A percentile compares a stretch with the other conserved stretches of the same genome.
These are phyloP conservation scores for Butyriboletus loyo DNA, from an alignment of 768 basidiomycete species.

Conservation along the genomic window DNA sequence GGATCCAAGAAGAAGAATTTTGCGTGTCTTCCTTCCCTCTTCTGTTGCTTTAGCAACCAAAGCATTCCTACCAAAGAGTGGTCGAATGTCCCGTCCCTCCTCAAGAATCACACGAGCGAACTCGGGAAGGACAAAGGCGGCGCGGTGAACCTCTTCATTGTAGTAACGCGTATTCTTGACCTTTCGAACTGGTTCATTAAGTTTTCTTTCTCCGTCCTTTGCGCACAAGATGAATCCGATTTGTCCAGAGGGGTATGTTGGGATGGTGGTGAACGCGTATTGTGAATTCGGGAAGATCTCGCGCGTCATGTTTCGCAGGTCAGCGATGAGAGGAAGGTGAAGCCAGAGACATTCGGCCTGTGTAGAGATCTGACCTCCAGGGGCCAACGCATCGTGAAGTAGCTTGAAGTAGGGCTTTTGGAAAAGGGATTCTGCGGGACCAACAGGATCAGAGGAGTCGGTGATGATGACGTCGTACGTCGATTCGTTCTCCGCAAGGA, in stretches of 20 bases:
- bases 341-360: constrained; percentile 97
- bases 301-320: constrained; percentile 65
- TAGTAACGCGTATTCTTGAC: constrained; percentile 80
- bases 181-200: constrained; percentile 70
- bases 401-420: constrained; percentile 97
- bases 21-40: constrained; percentile 50
- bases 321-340: constrained; percentile 82
- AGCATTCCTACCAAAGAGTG: constrained; percentile 69
- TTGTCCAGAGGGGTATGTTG: constrained; percentile 97
- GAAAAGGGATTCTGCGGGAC: constrained; percentile 92
- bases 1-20: constrained; percentile 86
- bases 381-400: constrained; percentile 82
- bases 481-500: constrained; percentile 81
- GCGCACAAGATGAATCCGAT: constrained; percentile 93
- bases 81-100: constrained; percentile 67
- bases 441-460: constrained; percentile 97
- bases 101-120: constrained; percentile 76
- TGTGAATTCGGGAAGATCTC: constrained; percentile 76
- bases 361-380: constrained; percentile 90
- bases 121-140: constrained; percentile 91
- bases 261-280: constrained; percentile 95
- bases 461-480: constrained; percentile 98
- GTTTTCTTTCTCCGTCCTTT: constrained; percentile 65
- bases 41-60: constrained; percentile 41
- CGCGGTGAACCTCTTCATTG: constrained; percentile 72